Percentiles rank a stretch among this genome's conserved stretches.
Conservation (phyloP, 2,329 filamentous ascomycete genomes). For the Trichoderma koningii region DNA sequence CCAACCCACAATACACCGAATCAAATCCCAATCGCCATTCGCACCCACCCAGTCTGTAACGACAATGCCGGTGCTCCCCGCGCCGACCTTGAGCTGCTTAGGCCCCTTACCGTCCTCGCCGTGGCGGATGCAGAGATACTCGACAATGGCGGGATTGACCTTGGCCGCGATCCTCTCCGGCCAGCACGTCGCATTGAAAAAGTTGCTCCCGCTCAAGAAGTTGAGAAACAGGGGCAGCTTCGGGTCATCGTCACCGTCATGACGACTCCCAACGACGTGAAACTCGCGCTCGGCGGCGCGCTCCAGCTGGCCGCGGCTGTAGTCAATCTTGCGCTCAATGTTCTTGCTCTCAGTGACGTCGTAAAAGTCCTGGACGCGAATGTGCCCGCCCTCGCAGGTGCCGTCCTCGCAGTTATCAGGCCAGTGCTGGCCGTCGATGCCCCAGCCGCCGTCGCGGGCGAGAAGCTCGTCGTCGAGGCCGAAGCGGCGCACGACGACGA, state of each 20-base stretch:
- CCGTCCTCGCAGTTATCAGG: constrained; percentile 86
- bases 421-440: constrained; percentile 69
- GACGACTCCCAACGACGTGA: constrained; percentile 43
- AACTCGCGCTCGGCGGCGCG: constrained; percentile 61
- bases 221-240: constrained; percentile 77
- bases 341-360: constrained; percentile 74
- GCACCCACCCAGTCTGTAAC: constrained; percentile 93
- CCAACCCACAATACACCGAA: constrained; percentile 86
- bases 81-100: constrained; percentile 57
- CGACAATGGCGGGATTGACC: constrained; percentile 75
- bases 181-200: constrained; percentile 91
- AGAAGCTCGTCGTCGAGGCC: constrained; percentile 57
- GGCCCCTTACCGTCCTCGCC: constrained; percentile 55
- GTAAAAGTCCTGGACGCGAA: constrained; percentile 94
- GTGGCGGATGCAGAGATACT: constrained; percentile 62
- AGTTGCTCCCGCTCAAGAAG: constrained; percentile 88
- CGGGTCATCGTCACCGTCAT: constrained; percentile 31
- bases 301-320: constrained; percentile 73
- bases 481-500: constrained; percentile 84
- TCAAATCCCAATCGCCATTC: constrained; percentile 86
- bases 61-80: constrained; percentile 82
- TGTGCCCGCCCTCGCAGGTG: constrained; percentile 66
- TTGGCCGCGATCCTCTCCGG: constrained; percentile 86
- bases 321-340: constrained; percentile 78
- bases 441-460: constrained; percentile 52